Conservation (phyloP, 75 land plant genomes). For the Gnetum montanum region DNA sequence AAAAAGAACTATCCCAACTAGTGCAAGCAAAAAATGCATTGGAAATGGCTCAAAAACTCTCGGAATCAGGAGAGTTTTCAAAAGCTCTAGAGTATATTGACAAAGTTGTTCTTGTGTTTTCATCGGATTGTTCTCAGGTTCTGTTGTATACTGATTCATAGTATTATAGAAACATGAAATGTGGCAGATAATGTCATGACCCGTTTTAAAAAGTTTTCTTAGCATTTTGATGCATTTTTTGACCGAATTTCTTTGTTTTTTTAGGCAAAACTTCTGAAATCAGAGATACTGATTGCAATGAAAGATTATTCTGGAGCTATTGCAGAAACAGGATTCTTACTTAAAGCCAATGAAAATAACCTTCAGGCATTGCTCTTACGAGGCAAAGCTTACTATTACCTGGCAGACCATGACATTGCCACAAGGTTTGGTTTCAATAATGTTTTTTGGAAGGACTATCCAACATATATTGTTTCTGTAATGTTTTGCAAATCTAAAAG, state of each 20-base stretch:
- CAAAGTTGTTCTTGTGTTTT: constrained; percentile 79
- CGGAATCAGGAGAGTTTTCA: constrained; percentile 52
- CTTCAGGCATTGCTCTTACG: constrained; percentile 87
- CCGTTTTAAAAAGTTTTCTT: too few species aligned
- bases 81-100: constrained; percentile 72
- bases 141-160: constrained; percentile 11
- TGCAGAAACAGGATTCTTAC: constrained; percentile 67
- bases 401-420: constrained; percentile 96
- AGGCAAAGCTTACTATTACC: constrained; percentile 92
- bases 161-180: too few species aligned
- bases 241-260: too few species aligned
- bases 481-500: not conserved
- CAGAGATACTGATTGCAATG: constrained; percentile 41
- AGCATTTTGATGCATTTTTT: too few species aligned
- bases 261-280: constrained; percentile 81
- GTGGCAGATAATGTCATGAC: too few species aligned
- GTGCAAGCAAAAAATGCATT: constrained; percentile 53
- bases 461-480: not conserved
- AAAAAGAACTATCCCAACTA: constrained; percentile 81
- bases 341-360: constrained; percentile 82
- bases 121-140: constrained; percentile 83
- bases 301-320: constrained; percentile 82
- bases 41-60: constrained; percentile 40
- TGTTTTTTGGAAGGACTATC: not conserved
- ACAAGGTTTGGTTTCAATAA: constrained; percentile 40